Percentiles rank a stretch among this genome's conserved stretches.
phyloP scores from a whole-genome alignment of 768 basidiomycete species.

The Hericium rajendrae region DNA sequence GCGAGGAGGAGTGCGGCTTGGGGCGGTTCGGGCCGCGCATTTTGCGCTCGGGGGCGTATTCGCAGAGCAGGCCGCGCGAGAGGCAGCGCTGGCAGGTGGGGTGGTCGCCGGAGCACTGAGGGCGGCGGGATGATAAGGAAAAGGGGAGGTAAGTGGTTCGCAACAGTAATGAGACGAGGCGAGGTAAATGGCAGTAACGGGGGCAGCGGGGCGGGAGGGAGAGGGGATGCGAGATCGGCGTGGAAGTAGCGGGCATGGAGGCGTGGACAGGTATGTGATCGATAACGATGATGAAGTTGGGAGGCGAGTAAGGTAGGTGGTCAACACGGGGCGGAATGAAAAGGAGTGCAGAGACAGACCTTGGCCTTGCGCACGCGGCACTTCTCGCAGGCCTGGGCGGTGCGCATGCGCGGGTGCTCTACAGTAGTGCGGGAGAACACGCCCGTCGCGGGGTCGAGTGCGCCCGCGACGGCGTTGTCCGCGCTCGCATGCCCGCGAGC shows the following conservation, averaged over 20 bases:
- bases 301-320: not conserved
- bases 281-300: not conserved
- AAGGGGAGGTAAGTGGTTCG: not conserved
- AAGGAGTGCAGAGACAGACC: slow-evolving; percentile 28
- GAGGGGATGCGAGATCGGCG: not conserved
- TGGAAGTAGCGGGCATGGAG: not conserved
- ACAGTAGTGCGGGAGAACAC: slow-evolving; percentile 55
- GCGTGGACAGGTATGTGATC: too few species aligned
- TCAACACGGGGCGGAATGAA: not conserved
- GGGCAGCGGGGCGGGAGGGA: not conserved
- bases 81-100: slow-evolving; percentile 61
- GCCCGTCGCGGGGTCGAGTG: slow-evolving; percentile 54
- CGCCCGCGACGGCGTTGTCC: slow-evolving; percentile 36
- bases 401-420: slow-evolving; percentile 57
- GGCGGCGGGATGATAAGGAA: not conserved
- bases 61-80: slow-evolving; percentile 46
- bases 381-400: slow-evolving; percentile 68
- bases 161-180: not conserved
- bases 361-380: slow-evolving; percentile 68
- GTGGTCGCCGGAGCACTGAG: slow-evolving; percentile 62
- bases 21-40: slow-evolving; percentile 55
- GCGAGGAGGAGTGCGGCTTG: slow-evolving; percentile 18
- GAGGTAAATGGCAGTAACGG: not conserved
- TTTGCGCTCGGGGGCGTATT: slow-evolving; percentile 58
- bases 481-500: not conserved